Evolutionary conservation across 2,329 filamentous ascomycete genomes (phyloP), one percentile per base, ranked within the genome.

Genomic region (Ophiostoma populinum): DNA sequence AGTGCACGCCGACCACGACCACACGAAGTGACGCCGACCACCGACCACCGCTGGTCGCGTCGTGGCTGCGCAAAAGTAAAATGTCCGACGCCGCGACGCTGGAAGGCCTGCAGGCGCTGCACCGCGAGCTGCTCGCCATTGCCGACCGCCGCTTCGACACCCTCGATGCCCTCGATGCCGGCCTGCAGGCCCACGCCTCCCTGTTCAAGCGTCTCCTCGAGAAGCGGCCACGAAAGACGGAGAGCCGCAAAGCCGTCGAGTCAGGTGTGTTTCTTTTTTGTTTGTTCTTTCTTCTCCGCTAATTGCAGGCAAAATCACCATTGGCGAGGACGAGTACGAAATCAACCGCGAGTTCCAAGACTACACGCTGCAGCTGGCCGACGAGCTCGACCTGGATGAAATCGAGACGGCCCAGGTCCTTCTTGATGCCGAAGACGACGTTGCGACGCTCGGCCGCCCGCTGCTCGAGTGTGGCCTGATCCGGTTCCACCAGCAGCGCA

Each of bases 301-400:
- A 27, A 35, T 9, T 26, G 15, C 45, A 90, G 85, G 81, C 39
- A 86, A 80, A 51, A 64, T 95, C 45, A 71, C 62, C 22, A 58
- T 93, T 39, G 69, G 70, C 46, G 77, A 75, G 42, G 67, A 71
- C 22, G 72, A 86, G 48, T 95, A 83, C 54, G 61, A 67, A 16
- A 63, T 98, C 58, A 94, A 92, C 55, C 69, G 80, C 37, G 75
- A 83, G 42, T 95, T 98, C 55, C 75, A 87, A 50, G 78, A 93
- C 54, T 74, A 78, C 45, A 71, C 75, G 17, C 63, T 92, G 21
- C 71, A 82, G 47, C 64, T 98, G 24, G 80, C 87, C 37, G 86
- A 95, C 54, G 81, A 83, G 46, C 64, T 94, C 42, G 76, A 93
- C 48, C 64, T 98, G 35, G 86, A 98, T 56, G 92, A 98, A 55